Conservation (phyloP, 495 filamentous ascomycete genomes). For the Cenococcum geophilum region DNA sequence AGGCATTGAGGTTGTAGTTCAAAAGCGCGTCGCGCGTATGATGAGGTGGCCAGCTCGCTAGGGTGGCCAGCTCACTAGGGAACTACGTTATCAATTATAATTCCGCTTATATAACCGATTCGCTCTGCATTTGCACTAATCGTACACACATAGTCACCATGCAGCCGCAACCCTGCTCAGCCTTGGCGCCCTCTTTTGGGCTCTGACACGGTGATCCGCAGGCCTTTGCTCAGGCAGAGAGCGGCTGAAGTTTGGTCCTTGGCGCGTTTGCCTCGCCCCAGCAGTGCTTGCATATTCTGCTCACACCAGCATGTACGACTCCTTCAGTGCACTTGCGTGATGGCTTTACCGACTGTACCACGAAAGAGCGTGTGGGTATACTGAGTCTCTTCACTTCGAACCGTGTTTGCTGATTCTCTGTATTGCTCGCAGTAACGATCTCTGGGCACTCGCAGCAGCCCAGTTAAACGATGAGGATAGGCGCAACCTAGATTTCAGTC, state of each 20-base stretch:
- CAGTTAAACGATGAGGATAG: constrained; percentile 27
- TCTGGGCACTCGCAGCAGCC: constrained; percentile 24
- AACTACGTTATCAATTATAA: too few relatives aligned
- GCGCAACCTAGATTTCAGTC: constrained; percentile 26
- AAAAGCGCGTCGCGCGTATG: too few relatives aligned
- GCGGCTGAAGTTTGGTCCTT: too few relatives aligned
- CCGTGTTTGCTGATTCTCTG: constrained; percentile 12
- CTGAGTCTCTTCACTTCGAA: not conserved
- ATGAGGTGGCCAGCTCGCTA: too few relatives aligned
- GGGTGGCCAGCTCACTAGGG: too few relatives aligned
- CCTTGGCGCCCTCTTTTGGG: not conserved
- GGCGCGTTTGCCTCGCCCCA: too few relatives aligned
- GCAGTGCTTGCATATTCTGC: not conserved
- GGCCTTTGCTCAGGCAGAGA: not conserved
- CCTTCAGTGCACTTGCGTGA: constrained; percentile 4
- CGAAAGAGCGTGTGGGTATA: constrained; percentile 9
- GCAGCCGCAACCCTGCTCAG: not conserved
- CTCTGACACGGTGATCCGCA: not conserved
- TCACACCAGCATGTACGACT: not conserved
- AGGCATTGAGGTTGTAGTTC: too few relatives aligned
- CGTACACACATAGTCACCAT: not conserved
- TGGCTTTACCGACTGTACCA: constrained; percentile 13
- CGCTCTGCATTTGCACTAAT: not conserved
- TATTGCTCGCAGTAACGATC: constrained; percentile 16
- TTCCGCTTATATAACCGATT: too few relatives aligned